Conservation (phyloP, 495 filamentous ascomycete species). For the Podospora fimiseda region DNA sequence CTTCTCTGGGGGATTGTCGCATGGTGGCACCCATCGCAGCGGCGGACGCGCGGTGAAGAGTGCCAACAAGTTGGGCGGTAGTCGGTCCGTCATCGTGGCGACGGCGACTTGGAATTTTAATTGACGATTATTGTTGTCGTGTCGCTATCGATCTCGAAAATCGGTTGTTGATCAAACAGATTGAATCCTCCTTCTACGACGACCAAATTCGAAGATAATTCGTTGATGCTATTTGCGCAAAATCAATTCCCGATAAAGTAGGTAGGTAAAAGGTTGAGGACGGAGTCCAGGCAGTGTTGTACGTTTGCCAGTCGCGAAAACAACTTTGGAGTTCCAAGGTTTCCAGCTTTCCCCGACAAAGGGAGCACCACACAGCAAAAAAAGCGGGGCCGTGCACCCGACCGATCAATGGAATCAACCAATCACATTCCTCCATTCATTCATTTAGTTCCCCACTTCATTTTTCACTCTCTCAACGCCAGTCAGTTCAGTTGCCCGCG, state of each 20-base stretch:
- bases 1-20: constrained; percentile 77
- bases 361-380: too few relatives aligned
- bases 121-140: background rate
- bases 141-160: too few relatives aligned
- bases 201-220: too few relatives aligned
- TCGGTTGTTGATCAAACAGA: background rate
- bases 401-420: background rate
- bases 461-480: too few relatives aligned
- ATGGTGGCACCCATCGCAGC: constrained; percentile 79
- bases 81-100: constrained; percentile 78
- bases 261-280: too few relatives aligned
- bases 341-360: too few relatives aligned
- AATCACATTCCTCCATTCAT: background rate
- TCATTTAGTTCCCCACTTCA: background rate
- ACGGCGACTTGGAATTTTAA: background rate
- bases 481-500: too few relatives aligned
- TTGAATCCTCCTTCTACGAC: background rate
- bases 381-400: background rate
- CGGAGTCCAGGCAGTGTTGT: too few relatives aligned
- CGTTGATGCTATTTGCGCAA: background rate
- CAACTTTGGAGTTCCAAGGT: too few relatives aligned
- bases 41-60: constrained; percentile 92
- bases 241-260: background rate
- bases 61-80: constrained; percentile 83
- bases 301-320: too few relatives aligned